A percentile compares a stretch with the other conserved stretches of the same genome.
Evolutionary conservation across 2,329 filamentous ascomycete genomes (phyloP).

Genomic region (Biscogniauxia marginata): DNA sequence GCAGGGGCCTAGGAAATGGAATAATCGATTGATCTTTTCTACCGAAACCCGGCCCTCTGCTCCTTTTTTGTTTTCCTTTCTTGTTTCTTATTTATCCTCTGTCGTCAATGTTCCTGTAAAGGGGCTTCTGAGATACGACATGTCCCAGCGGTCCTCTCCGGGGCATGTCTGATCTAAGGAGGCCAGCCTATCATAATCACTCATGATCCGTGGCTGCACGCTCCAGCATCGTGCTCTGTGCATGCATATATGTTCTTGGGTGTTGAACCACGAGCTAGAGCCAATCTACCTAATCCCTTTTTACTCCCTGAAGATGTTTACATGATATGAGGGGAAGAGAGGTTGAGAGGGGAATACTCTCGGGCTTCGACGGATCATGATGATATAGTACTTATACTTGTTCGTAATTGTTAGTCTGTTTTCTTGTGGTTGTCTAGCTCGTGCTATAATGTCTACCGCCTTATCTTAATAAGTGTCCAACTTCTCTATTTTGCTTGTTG

Average conservation of each 20-base stretch:
- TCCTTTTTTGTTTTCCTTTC: constrained; percentile 19
- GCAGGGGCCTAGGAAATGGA: constrained; percentile 22
- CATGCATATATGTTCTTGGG: neutral
- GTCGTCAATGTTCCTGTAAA: neutral
- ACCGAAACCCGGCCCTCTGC: constrained; percentile 24
- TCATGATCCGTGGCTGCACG: neutral
- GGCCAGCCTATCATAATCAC: neutral
- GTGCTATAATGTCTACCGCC: neutral
- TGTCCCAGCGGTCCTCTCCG: neutral
- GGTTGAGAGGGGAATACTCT: neutral
- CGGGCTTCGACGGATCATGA: neutral
- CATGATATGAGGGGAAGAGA: neutral
- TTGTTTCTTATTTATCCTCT: constrained; percentile 13
- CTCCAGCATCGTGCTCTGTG: neutral
- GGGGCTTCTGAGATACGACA: neutral
- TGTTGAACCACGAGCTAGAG: neutral
- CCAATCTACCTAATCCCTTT: neutral
- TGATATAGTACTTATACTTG: neutral
- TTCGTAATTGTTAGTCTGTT: neutral
- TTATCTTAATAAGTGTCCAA: neutral
- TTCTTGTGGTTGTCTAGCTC: neutral
- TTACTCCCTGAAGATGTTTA: neutral
- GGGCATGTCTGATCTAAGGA: neutral
- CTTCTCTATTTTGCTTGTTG: neutral
- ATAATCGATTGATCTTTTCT: constrained; percentile 23